These are phyloP conservation scores for Yamadazyma triangularis DNA, from an alignment of 1,139 yeast species.

Conservation along the genomic window DNA sequence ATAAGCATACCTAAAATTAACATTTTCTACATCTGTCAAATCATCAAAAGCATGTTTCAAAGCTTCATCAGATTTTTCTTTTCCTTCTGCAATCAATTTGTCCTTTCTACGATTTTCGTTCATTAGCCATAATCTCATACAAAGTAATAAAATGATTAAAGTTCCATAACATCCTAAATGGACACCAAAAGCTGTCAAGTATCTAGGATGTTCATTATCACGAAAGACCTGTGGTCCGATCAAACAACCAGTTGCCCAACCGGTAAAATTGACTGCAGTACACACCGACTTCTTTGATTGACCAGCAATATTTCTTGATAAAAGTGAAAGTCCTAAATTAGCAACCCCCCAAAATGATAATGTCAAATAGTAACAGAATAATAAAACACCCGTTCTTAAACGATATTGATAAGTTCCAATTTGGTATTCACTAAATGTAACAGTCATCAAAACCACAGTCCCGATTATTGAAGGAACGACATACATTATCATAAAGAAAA, in stretches of 20 bases:
- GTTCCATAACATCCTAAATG: constrained; percentile 26
- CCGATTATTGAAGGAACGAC: constrained; percentile 35
- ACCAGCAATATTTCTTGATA: constrained; percentile 25
- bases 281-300: constrained; percentile 23
- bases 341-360: constrained; percentile 25
- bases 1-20: constrained; percentile 28
- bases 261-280: constrained; percentile 22
- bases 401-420: constrained; percentile 14
- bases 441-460: constrained; percentile 29
- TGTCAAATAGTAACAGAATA: constrained; percentile 25
- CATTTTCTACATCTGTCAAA: constrained; percentile 35
- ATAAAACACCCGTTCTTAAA: constrained; percentile 15
- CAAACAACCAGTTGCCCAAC: constrained; percentile 28
- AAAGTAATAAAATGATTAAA: constrained; percentile 21
- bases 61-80: constrained; percentile 10
- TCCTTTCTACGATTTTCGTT: constrained; percentile 18
- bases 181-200: constrained; percentile 23
- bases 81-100: constrained; percentile 11
- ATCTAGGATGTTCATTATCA: constrained; percentile 23
- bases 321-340: constrained; percentile 25
- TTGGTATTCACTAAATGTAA: constrained; percentile 18
- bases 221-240: constrained; percentile 28
- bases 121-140: constrained; percentile 19
- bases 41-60: constrained; percentile 29
- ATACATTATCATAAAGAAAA: constrained; percentile 21